Evolutionary conservation across 306 rosid genomes (phyloP).

Genomic region (Dalbergia cochinchinensis): DNA sequence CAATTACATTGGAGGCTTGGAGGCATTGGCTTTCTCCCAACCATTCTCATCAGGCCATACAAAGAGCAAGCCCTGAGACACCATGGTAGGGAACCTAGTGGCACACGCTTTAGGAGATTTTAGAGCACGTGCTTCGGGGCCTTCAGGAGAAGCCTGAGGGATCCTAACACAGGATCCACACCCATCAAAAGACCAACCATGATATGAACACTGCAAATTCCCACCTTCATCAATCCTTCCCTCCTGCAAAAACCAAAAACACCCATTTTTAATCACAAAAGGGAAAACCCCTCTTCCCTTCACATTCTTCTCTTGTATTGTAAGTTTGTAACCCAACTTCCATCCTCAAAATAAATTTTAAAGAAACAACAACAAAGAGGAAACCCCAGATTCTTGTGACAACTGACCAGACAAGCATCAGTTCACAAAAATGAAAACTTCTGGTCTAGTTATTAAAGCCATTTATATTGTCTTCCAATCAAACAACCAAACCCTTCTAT

Average conservation of each 20-base stretch:
- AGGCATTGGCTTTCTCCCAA: conserved; percentile 87
- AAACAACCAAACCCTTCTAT: too few species aligned
- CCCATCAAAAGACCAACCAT: conserved; percentile 96
- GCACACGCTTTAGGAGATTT: conserved; percentile 85
- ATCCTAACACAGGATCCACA: conserved; percentile 86
- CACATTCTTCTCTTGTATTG: conserved; percentile 10
- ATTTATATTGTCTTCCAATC: too few species aligned
- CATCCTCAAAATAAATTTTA: not conserved
- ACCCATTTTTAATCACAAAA: conserved; percentile 16
- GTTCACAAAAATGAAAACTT: too few species aligned
- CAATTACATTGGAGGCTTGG: conserved; percentile 82
- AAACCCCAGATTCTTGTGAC: not conserved
- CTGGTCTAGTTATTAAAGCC: too few species aligned
- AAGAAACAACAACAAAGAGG: too few species aligned
- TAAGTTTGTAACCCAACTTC: not conserved
- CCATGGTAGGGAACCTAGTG: conserved; percentile 78
- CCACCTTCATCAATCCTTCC: conserved; percentile 95
- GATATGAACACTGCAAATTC: conserved; percentile 95
- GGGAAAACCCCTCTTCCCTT: not conserved
- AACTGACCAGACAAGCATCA: not conserved
- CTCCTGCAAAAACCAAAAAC: conserved; percentile 65
- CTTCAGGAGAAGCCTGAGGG: conserved; percentile 90
- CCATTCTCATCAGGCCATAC: conserved; percentile 99
- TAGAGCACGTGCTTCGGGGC: conserved; percentile 91
- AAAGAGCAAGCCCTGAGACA: conserved; percentile 95